Percentiles rank a stretch among this genome's conserved stretches.
Evolutionary conservation across 306 rosid genomes (phyloP).

Genomic region (peach (Prunus persica)): Prunus_persica_NCBIv2 NC_034009.1:34237001-34237500

Average conservation of each 20-base stretch:
- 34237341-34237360: not conserved
- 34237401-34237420: constrained; percentile 92
- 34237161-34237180: too few relatives aligned
- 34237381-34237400: constrained; percentile 97
- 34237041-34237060: constrained; percentile 92
- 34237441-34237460: constrained; percentile 41
- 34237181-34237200: too few relatives aligned
- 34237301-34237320: not conserved
- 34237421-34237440: constrained; percentile 49
- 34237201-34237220: not conserved
- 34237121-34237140: not conserved
- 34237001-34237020: constrained; percentile 90
- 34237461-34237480: constrained; percentile 93
- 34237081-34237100: constrained; percentile 30
- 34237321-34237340: not conserved
- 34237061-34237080: constrained; percentile 55
- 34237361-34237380: constrained; percentile 12
- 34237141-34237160: too few relatives aligned
- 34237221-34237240: not conserved
- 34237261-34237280: not conserved
- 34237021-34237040: constrained; percentile 81
- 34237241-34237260: not conserved
- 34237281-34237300: not conserved
- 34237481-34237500: constrained; percentile 98
- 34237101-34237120: not conserved